Evolutionary conservation across 2,329 filamentous ascomycete genomes (phyloP), one percentile per base, ranked within the genome.

Genomic region (Aspergillus sp.): DNA sequence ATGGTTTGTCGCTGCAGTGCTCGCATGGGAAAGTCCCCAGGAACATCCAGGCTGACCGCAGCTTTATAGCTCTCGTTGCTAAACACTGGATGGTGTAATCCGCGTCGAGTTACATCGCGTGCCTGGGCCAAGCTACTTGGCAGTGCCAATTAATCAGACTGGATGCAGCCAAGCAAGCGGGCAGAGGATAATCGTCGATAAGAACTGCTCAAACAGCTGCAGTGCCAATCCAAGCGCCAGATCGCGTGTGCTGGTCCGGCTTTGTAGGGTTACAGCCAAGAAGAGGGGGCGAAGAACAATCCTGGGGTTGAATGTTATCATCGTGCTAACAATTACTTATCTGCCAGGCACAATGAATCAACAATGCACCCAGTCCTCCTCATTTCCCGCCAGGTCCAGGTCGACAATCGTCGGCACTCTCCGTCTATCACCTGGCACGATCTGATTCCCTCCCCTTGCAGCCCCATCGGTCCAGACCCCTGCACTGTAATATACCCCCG

Each of bases 41-140:
- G 27, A 11, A 4, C 23, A 31, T 31, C 2, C 15, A 27, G 44
- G 44, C 4, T 27, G 45, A n/a, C 8, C 25, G 8, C 27, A 37
- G 19, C n/a, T 45, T 51, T 35, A 44, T 52, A 50, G 3, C 27
- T 19, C n/a, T 9, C 9, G 27, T 33, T 21, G 46, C 43, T 51
- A 21, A 44, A 17, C 37, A 12, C 35, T 40, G 6, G 31, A 57
- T 40, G 2, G n/a, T 23, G 21, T 23, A 46, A 25, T 50, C 58
- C 56, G 56, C 47, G 52, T 59, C 35, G 15, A 52, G 55, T 56
- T 58, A 56, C 55, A 62, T 62, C 51, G 51, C 43, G 50, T 17
- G 21, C 40, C 56, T 51, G 41, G 51, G 57, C 51, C 52, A 58
- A 40, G 39, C 25, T 8, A 15, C 55, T 57, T 57, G 55, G 55